Conservation (phyloP, 2,329 filamentous ascomycete species). For the Colletotrichum sansevieriae region DNA sequence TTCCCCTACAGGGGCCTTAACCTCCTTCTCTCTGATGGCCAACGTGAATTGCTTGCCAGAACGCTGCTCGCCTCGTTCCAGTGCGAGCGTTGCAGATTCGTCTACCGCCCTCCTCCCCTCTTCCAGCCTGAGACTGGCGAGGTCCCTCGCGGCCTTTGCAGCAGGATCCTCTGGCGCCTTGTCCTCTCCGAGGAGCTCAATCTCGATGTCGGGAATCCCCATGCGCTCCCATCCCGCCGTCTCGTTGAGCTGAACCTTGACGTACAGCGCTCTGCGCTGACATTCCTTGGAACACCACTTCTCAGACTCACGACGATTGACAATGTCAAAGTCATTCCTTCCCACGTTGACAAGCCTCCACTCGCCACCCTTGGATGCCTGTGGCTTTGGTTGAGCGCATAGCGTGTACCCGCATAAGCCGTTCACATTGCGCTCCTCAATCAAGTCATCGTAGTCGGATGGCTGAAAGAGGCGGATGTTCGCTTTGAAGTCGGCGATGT, state of each 20-base stretch:
- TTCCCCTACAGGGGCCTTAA: conserved; percentile 48
- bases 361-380: conserved; percentile 68
- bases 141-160: conserved; percentile 52
- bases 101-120: conserved; percentile 56
- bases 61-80: conserved; percentile 60
- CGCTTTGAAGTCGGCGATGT: conserved; percentile 74
- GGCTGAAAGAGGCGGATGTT: conserved; percentile 83
- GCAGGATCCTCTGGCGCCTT: conserved; percentile 60
- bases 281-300: conserved; percentile 90
- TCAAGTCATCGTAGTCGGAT: conserved; percentile 87
- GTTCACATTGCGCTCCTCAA: conserved; percentile 89
- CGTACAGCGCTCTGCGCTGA: conserved; percentile 82
- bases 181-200: conserved; percentile 78
- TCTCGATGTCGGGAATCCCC: conserved; percentile 66
- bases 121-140: conserved; percentile 59
- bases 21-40: conserved; percentile 65
- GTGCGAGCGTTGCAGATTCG: conserved; percentile 59
- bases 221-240: conserved; percentile 87
- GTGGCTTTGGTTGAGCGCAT: conserved; percentile 75
- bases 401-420: conserved; percentile 86
- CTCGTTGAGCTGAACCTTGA: conserved; percentile 89
- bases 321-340: conserved; percentile 73
- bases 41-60: conserved; percentile 57
- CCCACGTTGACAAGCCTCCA: conserved; percentile 74
- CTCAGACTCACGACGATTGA: conserved; percentile 79